phyloP scores from a whole-genome alignment of 805 yeast species.

The Limtongia smithiae region DNA sequence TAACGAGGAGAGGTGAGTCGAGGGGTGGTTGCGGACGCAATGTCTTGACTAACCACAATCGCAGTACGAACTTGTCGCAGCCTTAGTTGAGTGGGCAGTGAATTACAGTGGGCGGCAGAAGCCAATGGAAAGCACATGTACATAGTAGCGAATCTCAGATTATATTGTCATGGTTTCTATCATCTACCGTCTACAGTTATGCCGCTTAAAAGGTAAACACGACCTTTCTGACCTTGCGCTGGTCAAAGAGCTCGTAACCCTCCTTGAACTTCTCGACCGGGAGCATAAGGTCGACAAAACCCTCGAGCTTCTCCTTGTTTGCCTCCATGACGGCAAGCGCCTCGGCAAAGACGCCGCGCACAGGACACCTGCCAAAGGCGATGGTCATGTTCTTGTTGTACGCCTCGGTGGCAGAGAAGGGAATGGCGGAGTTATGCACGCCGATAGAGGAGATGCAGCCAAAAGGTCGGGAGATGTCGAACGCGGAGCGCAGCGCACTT shows the following conservation, averaged over 20 bases:
- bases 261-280: constrained; percentile 45
- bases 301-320: constrained; percentile 46
- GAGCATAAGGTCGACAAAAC: constrained; percentile 50
- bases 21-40: too few relatives aligned
- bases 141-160: too few relatives aligned
- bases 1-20: constrained; percentile 85
- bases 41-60: too few relatives aligned
- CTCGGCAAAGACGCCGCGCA: constrained; percentile 53
- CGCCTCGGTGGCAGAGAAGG: constrained; percentile 56
- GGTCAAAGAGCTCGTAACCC: constrained; percentile 52
- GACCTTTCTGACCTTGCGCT: constrained; percentile 53
- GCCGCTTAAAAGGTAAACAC: constrained; percentile 39
- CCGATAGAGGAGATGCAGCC: constrained; percentile 56
- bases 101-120: too few relatives aligned
- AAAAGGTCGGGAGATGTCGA: constrained; percentile 52
- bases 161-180: neutral
- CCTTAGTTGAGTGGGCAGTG: too few relatives aligned
- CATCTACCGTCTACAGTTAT: neutral
- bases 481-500: constrained; percentile 50
- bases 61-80: too few relatives aligned
- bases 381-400: constrained; percentile 54
- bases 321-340: constrained; percentile 48
- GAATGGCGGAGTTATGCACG: constrained; percentile 47
- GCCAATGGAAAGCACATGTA: too few relatives aligned
- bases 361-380: constrained; percentile 64